A percentile compares a stretch with the other conserved stretches of the same genome.
Evolutionary conservation across 2,329 filamentous ascomycete genomes (phyloP).

Genomic region (Diaporthe humulicola): DNA sequence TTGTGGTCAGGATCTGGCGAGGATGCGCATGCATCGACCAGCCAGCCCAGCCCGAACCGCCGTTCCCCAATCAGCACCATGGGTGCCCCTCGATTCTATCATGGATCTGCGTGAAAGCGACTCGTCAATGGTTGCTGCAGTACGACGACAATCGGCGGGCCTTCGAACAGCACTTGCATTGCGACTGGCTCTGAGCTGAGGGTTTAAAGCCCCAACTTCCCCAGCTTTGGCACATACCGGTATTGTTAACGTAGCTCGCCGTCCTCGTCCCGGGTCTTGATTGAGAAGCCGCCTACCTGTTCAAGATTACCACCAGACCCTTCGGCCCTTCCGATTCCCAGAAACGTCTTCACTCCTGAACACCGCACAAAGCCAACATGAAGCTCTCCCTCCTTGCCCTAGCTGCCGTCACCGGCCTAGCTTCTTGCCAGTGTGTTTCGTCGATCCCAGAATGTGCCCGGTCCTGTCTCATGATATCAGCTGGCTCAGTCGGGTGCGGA

Average conservation of each 20-base stretch:
- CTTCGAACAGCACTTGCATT: not conserved
- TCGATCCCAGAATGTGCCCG: conserved; percentile 35
- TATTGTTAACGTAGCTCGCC: not conserved
- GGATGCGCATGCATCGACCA: not conserved
- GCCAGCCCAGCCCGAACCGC: not conserved
- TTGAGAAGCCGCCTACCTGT: not conserved
- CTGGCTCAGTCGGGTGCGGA: conserved; percentile 21
- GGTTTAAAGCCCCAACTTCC: not conserved
- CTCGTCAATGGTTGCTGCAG: conserved; percentile 29
- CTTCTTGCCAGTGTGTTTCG: conserved; percentile 30
- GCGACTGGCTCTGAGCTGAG: not conserved
- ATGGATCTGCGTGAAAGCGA: not conserved
- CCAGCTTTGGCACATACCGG: not conserved
- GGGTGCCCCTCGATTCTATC: not conserved
- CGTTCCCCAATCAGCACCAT: conserved; percentile 20
- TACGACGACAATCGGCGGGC: not conserved
- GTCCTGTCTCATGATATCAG: conserved; percentile 5
- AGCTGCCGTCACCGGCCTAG: conserved; percentile 12
- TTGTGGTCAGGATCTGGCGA: not conserved
- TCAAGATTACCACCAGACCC: not conserved
- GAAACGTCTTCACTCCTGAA: not conserved
- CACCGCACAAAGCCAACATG: conserved; percentile 5
- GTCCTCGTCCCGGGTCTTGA: not conserved
- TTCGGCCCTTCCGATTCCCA: not conserved
- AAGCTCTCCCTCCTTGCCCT: conserved; percentile 7